Evolutionary conservation across 23 red algal genomes (phyloP), one percentile per base, ranked within the genome.

Genomic region (Gracilaria caudata): DNA sequence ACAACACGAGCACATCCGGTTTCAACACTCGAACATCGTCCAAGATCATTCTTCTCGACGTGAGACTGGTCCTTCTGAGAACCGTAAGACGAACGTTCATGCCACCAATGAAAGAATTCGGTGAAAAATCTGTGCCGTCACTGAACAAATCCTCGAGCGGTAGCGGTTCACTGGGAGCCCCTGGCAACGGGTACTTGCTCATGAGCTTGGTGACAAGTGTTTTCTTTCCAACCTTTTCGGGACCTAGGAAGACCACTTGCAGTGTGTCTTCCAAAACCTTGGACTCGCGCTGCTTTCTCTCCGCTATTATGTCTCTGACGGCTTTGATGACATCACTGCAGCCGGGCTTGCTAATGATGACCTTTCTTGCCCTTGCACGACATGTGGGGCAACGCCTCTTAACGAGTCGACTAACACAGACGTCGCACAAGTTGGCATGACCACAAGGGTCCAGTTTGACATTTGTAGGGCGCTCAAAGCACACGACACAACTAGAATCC

Each of bases 321-420:
- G 81, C 75, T 53, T 80, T 86, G 35, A 58, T 86, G 75, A 85
- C 90, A 9, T 68, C 68, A 46, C 40, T 34, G 34, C 61, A 43
- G 19, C 81, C 82, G 0, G 71, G 80, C 19, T 56, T 41, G 23
- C 72, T 47, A 55, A 93, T 81, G 24, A 55, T 61, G 63, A 93
- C 82, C 51, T 79, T 76, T 80, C 73, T 85, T 12, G 82, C 90
- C 17, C 90, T 81, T 36, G 90, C 90, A 21, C 90, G 90, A 72
- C 90, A 93, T 1, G 90, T 93, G 10, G 90, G 90, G 75, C 90
- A 93, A 28, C 90, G 90, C n/a, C 90, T 81, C 64, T 93, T 93
- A 37, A 84, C 90, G n/a, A 93, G 41, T 26, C 90, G 90, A n/a
- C 59, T 74, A 19, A 93, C 90, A 63, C 90, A 93, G 20, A 80